Percentiles rank a stretch among this genome's conserved stretches.
Evolutionary conservation across 2,329 filamentous ascomycete genomes (phyloP).

Genomic region (Cytospora leucostoma): DNA sequence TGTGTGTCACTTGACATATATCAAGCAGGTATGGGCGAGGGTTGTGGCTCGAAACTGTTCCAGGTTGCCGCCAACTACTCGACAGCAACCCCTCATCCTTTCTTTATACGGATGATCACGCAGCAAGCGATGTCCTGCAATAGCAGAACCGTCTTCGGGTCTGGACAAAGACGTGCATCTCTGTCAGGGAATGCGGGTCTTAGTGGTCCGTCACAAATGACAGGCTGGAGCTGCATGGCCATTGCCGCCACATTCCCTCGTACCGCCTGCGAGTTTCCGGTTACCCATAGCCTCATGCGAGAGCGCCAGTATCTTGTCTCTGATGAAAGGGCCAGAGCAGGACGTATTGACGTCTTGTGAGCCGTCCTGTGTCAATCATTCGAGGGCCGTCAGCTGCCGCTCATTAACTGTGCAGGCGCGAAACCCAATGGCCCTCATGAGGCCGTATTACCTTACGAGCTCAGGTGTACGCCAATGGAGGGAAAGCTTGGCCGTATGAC

Average conservation of each 20-base stretch:
- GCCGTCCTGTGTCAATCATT: background rate
- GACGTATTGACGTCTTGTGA: background rate
- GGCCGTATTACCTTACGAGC: conserved; percentile 3
- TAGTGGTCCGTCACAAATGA: conserved; percentile 29
- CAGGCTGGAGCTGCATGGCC: conserved; percentile 17
- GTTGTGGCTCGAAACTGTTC: background rate
- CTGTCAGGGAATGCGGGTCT: background rate
- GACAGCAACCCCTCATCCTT: background rate
- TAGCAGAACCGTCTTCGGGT: background rate
- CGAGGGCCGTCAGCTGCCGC: background rate
- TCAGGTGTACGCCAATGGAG: background rate
- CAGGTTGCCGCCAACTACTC: background rate
- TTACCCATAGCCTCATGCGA: background rate
- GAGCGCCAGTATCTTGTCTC: background rate
- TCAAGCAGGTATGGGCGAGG: background rate
- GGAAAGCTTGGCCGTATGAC: background rate
- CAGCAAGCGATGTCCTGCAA: conserved; percentile 1
- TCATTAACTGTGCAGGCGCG: conserved; percentile 11
- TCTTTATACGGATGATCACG: background rate
- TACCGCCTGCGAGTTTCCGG: background rate
- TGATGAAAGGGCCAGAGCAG: background rate
- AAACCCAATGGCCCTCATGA: conserved; percentile 9
- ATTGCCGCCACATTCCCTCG: conserved; percentile 14
- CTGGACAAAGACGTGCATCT: background rate
- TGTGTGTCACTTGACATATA: background rate